phyloP scores from a whole-genome alignment of 1,139 yeast genomes.

The Magnusiomyces tetraspermus region DNA sequence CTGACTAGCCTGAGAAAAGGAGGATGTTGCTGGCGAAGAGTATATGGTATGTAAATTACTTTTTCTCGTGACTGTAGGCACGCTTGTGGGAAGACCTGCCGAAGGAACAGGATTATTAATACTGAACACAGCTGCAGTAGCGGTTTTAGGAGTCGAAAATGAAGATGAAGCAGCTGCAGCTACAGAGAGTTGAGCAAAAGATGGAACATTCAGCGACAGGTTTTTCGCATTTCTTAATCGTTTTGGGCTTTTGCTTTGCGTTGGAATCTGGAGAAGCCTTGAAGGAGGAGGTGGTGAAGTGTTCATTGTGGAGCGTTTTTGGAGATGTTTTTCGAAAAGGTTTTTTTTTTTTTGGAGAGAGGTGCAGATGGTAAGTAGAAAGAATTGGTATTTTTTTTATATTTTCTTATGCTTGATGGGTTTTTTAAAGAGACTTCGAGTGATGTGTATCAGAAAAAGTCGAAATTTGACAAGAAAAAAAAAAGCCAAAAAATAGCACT shows the following conservation, averaged over 20 bases:
- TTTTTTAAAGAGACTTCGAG: too few relatives aligned
- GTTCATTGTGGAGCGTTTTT: conserved; percentile 2
- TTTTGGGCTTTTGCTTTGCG: not conserved
- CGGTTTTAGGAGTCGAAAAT: conserved; percentile 4
- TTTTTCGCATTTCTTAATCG: conserved; percentile 10
- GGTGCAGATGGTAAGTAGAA: not conserved
- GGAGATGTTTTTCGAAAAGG: not conserved
- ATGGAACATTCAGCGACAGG: conserved; percentile 11
- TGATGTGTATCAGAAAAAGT: too few relatives aligned
- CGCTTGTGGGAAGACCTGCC: not conserved
- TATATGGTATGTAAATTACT: not conserved
- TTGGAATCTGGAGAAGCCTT: conserved; percentile 5
- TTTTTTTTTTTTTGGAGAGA: not conserved
- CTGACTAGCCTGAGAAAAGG: too few relatives aligned
- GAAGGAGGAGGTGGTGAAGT: conserved; percentile 10
- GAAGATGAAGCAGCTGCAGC: not conserved
- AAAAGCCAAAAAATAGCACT: not conserved
- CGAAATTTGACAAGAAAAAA: not conserved
- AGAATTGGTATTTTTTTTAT: too few relatives aligned
- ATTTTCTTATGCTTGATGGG: too few relatives aligned
- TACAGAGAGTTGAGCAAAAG: conserved; percentile 7
- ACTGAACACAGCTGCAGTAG: not conserved
- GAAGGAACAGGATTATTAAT: not conserved
- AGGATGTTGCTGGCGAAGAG: not conserved
- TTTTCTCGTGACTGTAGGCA: not conserved